phyloP scores from a whole-genome alignment of 306 rosid species.

The Sicyos edulis region DNA sequence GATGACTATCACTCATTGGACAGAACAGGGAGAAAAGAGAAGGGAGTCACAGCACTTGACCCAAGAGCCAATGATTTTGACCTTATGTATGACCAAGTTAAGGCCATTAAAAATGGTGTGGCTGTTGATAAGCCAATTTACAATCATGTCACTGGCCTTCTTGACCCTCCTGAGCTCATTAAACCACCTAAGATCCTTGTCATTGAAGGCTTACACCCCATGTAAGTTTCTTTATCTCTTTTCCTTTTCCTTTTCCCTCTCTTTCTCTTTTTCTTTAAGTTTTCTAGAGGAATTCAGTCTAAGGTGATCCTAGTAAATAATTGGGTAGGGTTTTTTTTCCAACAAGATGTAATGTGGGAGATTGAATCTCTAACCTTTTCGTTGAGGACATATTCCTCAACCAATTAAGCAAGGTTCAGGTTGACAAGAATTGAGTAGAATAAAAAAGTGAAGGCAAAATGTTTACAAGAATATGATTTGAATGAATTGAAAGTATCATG shows the following conservation, averaged over 20 bases:
- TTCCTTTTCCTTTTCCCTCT: not conserved
- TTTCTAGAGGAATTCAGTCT: not conserved
- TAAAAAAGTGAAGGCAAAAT: not conserved
- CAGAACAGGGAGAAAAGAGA: slow-evolving; percentile 83
- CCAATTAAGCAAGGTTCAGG: too few relatives aligned
- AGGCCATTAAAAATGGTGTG: slow-evolving; percentile 67
- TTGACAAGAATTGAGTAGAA: not conserved
- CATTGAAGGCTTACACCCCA: slow-evolving; percentile 97
- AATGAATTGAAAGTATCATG: not conserved
- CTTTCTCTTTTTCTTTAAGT: not conserved
- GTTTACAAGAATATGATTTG: not conserved
- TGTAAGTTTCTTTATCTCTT: slow-evolving; percentile 42
- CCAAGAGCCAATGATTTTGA: slow-evolving; percentile 92
- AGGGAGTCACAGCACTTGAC: slow-evolving; percentile 95
- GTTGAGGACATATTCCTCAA: too few relatives aligned
- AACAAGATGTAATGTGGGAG: too few relatives aligned
- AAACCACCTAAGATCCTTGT: slow-evolving; percentile 95
- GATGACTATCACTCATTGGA: slow-evolving; percentile 96
- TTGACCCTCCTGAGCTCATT: slow-evolving; percentile 90
- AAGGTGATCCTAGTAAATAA: not conserved
- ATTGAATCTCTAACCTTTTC: too few relatives aligned
- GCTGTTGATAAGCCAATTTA: slow-evolving; percentile 82
- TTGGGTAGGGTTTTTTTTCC: too few relatives aligned
- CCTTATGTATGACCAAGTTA: slow-evolving; percentile 94
- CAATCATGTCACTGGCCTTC: slow-evolving; percentile 88